These are phyloP conservation scores for Cladosporium oxysporum DNA, from an alignment of 2,329 filamentous ascomycete genomes.

Conservation along the genomic window DNA sequence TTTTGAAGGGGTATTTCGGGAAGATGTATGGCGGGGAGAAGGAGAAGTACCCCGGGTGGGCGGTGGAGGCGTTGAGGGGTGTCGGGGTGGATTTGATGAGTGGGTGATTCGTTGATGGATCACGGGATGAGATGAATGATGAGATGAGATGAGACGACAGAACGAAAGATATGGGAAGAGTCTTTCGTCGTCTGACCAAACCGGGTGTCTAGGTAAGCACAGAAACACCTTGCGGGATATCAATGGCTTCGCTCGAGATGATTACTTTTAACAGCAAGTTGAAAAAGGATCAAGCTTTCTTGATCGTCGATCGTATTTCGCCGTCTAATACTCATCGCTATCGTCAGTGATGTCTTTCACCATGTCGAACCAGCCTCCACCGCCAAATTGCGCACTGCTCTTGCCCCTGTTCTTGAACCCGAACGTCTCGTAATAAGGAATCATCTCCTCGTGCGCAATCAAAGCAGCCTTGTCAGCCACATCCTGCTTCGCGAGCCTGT, in stretches of 20 bases:
- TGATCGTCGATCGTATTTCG: neutral
- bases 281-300: neutral
- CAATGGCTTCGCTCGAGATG: neutral
- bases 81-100: constrained; percentile 77
- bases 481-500: constrained; percentile 70
- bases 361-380: constrained; percentile 82
- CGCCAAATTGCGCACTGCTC: constrained; percentile 71
- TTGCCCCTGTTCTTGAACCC: constrained; percentile 70
- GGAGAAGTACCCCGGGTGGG: constrained; percentile 76
- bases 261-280: neutral
- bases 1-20: constrained; percentile 75
- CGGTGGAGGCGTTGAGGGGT: constrained; percentile 71
- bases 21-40: constrained; percentile 66
- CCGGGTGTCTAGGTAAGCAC: neutral
- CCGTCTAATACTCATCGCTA: constrained; percentile 3
- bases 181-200: no score
- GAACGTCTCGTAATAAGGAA: constrained; percentile 74
- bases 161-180: neutral
- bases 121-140: no score
- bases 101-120: neutral
- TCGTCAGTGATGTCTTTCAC: constrained; percentile 48
- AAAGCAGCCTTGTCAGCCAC: constrained; percentile 73
- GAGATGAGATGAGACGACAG: neutral
- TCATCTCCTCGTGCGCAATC: constrained; percentile 72
- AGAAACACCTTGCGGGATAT: no score